Evolutionary conservation across 2,329 filamentous ascomycete species (phyloP), one percentile per base, ranked within the genome.

Genomic region (Chrysoporthe austroafricana): DNA sequence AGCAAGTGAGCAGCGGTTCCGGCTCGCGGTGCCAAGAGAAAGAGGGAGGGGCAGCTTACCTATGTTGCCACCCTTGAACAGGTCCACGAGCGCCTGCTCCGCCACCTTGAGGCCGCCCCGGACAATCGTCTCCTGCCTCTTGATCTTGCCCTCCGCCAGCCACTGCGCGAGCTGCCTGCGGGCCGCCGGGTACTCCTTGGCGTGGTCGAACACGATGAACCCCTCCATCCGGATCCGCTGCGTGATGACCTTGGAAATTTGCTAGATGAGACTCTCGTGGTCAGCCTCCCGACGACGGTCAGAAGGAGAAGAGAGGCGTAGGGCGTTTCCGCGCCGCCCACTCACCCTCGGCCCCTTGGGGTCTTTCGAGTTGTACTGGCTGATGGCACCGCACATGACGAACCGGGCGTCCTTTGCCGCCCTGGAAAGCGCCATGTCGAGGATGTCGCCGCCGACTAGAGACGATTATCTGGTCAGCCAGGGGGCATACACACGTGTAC

Each of bases 131-230:
- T 93, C 90, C 75, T 90, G 88, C 66, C 88, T 81, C 84, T 91
- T 88, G 70, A 94, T 78, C 79, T 89, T 92, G 64, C 91, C 91
- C 75, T 92, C 88, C 1, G 81, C 80, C 18, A 93, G 76, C 91
- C 91, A 94, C 71, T 86, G 78, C 0, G 84, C 84, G 9, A 94
- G 80, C 72, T 93, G 83, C 74, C 84, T 80, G 71, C 85, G 79
- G 0, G 90, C 91, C 54, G 79, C 76, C 0, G 82, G 75, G 74
- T 85, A 91, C 73, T 90, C 82, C 64, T 84, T 80, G 5, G 76
- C 78, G 74, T 85, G 92, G 76, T 94, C 91, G 65, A 91, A 86
- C 60, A 93, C 86, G 70, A 94, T 90, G 78, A 94, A 94, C 0
- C 90, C 90, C 79, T 90, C 84, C 82, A 92, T 87, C 66, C 71